Percentiles rank a stretch among this genome's conserved stretches.
phyloP scores from a whole-genome alignment of 257 asterid species.

The Gynochthodes officinalis region DNA sequence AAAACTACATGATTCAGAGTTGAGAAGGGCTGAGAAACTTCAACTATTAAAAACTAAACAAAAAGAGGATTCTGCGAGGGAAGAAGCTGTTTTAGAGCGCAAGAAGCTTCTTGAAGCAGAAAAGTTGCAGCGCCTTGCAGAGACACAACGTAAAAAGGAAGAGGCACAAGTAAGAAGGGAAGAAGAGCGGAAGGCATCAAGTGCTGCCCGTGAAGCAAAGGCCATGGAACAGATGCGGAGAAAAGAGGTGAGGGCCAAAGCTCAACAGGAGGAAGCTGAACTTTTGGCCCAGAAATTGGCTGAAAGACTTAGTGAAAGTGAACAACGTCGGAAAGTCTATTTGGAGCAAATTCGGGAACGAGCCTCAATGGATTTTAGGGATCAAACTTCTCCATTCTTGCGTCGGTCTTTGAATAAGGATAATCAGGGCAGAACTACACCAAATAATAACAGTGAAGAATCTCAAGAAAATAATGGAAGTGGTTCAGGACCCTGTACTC shows the following conservation, averaged over 20 bases:
- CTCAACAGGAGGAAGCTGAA: slow-evolving; percentile 96
- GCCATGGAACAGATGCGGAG: slow-evolving; percentile 89
- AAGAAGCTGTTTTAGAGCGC: slow-evolving; percentile 98
- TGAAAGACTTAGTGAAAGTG: slow-evolving; percentile 93
- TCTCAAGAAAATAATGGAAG: slow-evolving; percentile 43
- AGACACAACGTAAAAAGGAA: slow-evolving; percentile 88
- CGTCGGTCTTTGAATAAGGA: slow-evolving; percentile 78
- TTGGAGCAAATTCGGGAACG: slow-evolving; percentile 95
- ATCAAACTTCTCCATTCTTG: slow-evolving; percentile 92
- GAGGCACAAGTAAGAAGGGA: slow-evolving; percentile 98
- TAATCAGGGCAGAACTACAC: slow-evolving; percentile 54
- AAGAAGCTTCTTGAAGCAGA: slow-evolving; percentile 90
- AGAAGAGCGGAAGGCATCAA: slow-evolving; percentile 96
- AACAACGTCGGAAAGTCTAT: slow-evolving; percentile 87
- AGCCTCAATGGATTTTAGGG: slow-evolving; percentile 99
- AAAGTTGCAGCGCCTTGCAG: slow-evolving; percentile 93
- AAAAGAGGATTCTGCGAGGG: slow-evolving; percentile 95
- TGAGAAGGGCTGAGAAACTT: slow-evolving; percentile 96
- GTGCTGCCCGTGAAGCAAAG: slow-evolving; percentile 97
- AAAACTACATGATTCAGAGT: slow-evolving; percentile 84
- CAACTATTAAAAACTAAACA: slow-evolving; percentile 78
- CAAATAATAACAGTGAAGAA: slow-evolving; percentile 55
- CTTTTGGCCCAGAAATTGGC: slow-evolving; percentile 94
- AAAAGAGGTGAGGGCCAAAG: slow-evolving; percentile 92
- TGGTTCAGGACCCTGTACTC: slow-evolving; percentile 41